Percentiles rank a stretch among this genome's conserved stretches.
Evolutionary conservation across 108 stramenopile genomes (phyloP).

Genomic region (Schizochytrium sp.): DNA sequence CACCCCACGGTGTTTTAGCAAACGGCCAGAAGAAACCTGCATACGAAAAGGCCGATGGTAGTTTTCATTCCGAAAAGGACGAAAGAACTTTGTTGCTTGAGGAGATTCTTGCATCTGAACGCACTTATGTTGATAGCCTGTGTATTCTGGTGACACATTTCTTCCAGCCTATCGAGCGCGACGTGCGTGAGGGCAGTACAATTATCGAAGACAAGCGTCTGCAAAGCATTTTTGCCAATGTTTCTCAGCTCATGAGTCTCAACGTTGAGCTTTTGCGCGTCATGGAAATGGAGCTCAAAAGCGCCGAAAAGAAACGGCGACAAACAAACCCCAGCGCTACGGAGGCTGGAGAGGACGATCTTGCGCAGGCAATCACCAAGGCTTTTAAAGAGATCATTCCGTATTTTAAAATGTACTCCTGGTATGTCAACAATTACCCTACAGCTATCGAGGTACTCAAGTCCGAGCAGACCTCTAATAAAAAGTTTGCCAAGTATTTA

Average conservation of each 20-base stretch:
- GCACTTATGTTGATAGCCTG: constrained; percentile 46
- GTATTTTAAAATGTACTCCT: constrained; percentile 59
- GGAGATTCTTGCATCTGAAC: constrained; percentile 34
- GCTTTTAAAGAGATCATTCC: constrained; percentile 60
- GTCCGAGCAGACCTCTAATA: constrained; percentile 28
- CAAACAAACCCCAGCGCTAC: background rate
- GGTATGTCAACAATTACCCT: constrained; percentile 59
- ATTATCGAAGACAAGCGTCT: constrained; percentile 9
- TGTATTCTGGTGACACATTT: constrained; percentile 47
- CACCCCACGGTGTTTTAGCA: background rate
- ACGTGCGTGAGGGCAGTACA: background rate
- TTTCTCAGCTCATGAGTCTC: constrained; percentile 26
- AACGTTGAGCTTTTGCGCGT: constrained; percentile 49
- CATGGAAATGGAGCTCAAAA: constrained; percentile 33
- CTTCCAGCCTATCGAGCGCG: constrained; percentile 31
- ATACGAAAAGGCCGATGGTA: background rate
- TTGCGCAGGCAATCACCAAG: constrained; percentile 40
- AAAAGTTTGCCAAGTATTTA: constrained; percentile 7
- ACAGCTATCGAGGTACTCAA: constrained; percentile 57
- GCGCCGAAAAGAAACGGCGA: background rate
- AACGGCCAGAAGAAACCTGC: background rate
- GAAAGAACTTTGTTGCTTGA: constrained; percentile 30
- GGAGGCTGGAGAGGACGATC: background rate
- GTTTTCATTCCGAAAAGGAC: background rate
- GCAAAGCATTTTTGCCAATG: constrained; percentile 9